A percentile compares a stretch with the other conserved stretches of the same genome.
These are phyloP conservation scores for Kalanchoe fedtschenkoi DNA, from an alignment of 164 flowering plant species.

Conservation along the genomic window DNA sequence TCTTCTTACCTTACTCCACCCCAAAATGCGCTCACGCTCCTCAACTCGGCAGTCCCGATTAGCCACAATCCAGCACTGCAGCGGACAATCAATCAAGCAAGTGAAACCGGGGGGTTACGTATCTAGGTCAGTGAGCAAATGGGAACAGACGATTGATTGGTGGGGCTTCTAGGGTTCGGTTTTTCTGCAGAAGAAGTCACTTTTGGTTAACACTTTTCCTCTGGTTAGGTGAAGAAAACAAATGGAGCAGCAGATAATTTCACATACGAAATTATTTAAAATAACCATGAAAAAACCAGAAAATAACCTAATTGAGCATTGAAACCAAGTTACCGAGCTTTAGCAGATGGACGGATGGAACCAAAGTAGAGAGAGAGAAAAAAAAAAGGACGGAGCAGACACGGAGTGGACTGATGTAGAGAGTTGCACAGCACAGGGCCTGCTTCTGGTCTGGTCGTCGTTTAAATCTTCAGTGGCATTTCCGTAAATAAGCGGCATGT, in stretches of 20 bases:
- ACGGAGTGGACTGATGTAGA: not conserved
- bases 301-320: conserved; percentile 1
- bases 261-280: not conserved
- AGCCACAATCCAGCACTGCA: not conserved
- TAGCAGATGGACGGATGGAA: not conserved
- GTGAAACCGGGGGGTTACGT: not conserved
- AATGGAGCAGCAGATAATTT: too few relatives aligned
- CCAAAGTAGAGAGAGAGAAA: not conserved
- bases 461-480: not conserved
- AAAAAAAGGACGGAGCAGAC: too few relatives aligned
- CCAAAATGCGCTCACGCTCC: not conserved
- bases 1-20: too few relatives aligned
- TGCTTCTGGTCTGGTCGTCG: too few relatives aligned
- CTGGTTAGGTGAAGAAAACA: conserved; percentile 2
- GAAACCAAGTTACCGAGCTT: not conserved
- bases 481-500: not conserved
- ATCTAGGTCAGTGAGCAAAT: too few relatives aligned
- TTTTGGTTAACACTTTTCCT: not conserved
- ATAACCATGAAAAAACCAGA: not conserved
- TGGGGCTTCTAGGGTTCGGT: conserved; percentile 5
- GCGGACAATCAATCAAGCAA: conserved; percentile 1
- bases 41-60: not conserved
- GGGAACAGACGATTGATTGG: not conserved
- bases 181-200: not conserved
- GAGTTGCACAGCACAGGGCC: not conserved